Base-by-base conservation (phyloP, 108 stramenopile genomes). In the Fragilaria crotonensis region DNA sequence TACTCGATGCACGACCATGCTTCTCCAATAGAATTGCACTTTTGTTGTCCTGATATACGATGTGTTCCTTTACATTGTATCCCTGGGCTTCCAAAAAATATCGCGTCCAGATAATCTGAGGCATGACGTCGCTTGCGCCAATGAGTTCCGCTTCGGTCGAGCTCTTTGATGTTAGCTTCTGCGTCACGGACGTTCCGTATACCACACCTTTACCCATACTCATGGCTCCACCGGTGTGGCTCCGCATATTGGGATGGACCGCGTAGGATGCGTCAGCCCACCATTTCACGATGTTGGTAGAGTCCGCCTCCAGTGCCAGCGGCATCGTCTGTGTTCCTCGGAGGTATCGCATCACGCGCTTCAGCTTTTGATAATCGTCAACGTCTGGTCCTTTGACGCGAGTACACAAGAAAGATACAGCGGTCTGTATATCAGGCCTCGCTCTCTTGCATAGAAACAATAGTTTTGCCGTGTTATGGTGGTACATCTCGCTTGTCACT, bases 1-100 rank as follows among this genome's bases (percentile, higher is more conserved):
- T 36, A 41, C 68, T 67, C 0, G 72, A 73, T 9, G 19, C 62
- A 11, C 46, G 36, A 4, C 76, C 80, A 54, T 77, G 75, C 7
- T 60, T 74, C 49, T 81, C 70, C 5, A 81, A 33, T 4, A 70
- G 64, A 31, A 82, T 78, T 26, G 77, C 47, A 27, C 80, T 82
- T 28, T 58, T 48, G 48, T 81, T 81, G 53, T 77, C 80, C 25
- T 73, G 76, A 36, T 57, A 64, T 1, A 82, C 5, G 0, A 82
- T 32, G 66, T 60, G 68, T 19, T 66, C 52, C 2, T 50, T 29
- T 19, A 72, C 65, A 9, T 32, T 0, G 32, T 67, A 66, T 52
- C 81, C 77, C 49, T 78, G 77, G 33, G 53, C 72, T 49, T 69
- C 30, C 20, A 82, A 14, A 32, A 78, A 82, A 22, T 60, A 52